Base-by-base conservation (phyloP, 129 eudicot species). In the Flaveria linearis region DNA sequence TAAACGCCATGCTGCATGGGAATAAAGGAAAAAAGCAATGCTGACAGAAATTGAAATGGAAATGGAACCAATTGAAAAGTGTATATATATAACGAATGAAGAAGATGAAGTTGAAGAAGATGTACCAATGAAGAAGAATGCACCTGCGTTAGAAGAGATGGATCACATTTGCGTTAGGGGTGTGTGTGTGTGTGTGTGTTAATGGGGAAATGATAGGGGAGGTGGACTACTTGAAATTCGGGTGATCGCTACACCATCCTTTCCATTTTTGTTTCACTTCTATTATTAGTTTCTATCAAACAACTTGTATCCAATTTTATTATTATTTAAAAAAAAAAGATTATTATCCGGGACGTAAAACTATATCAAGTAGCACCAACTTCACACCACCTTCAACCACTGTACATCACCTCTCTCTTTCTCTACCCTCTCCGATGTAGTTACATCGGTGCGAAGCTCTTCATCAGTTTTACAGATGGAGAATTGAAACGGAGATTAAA, bases 191-290 rank as follows among this genome's bases (percentile, higher is more conserved):
- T 23, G 56, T 12, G 60, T 73, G 69, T 79, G 78, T 79, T 52
- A 63, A 73, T 66, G 83, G 75, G 78, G 83, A 53, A 79, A 52
- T 51, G 61, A 18, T 56, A 33, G 56, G 23, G 62, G 25, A 28
- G 3, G 69, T 74, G 28, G 58, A 51, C 60, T 63, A 65, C 83
- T 28, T 52, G 52, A 80, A 73, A 18, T 66, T 73, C 77, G 82
- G 82, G 82, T 8, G 45, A 58, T 78, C 84, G 75, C 79, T 80
- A 10, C 51, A 73, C 84, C 84, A 73, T 68, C 74, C 84, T 15
- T 73, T 80, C 28, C 75, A 15, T 5, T 66, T 70, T 73, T 25
- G n/a, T 56, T 45, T 65, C 25, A n/a, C 41, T 73, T 46, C 83
- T 73, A 80, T 64, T 64, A 80, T 80, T 80, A 73, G 83, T 73